Percentiles rank a stretch among this genome's conserved stretches.
Evolutionary conservation across 139 green algal species (phyloP).

Genomic region (Desmodesmus armatus): DNA sequence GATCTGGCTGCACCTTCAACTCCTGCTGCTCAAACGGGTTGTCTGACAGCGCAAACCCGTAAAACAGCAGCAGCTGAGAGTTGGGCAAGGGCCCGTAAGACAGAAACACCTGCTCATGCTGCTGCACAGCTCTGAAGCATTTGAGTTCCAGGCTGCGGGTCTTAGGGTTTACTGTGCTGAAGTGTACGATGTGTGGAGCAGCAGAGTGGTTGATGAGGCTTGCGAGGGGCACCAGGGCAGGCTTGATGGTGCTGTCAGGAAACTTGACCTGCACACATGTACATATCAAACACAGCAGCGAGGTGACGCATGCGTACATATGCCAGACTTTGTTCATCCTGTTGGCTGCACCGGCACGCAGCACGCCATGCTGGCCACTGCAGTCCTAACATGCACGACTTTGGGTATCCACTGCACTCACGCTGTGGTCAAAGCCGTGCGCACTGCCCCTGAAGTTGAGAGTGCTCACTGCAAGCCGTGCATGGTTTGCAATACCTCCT

Average conservation of each 20-base stretch:
- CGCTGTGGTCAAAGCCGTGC: too few species aligned
- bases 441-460: too few species aligned
- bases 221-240: conserved; percentile 74
- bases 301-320: too few species aligned
- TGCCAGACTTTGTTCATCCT: too few species aligned
- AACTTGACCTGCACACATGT: conserved; percentile 56
- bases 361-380: too few species aligned
- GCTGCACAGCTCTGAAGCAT: conserved; percentile 61
- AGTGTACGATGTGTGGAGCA: conserved; percentile 78
- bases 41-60: conserved; percentile 70
- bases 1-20: neutral
- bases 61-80: conserved; percentile 82
- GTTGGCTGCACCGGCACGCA: too few species aligned
- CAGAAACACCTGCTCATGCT: conserved; percentile 69
- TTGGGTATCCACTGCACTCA: too few species aligned
- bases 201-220: conserved; percentile 80
- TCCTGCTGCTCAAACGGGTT: conserved; percentile 72
- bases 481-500: too few species aligned
- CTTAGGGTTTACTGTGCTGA: conserved; percentile 61
- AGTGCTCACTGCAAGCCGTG: too few species aligned
- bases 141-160: conserved; percentile 51
- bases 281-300: too few species aligned
- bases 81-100: conserved; percentile 82
- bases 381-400: too few species aligned
- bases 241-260: conserved; percentile 42